Base-by-base conservation (phyloP, 139 green algal species). In the Yamagishiella unicocca region DNA sequence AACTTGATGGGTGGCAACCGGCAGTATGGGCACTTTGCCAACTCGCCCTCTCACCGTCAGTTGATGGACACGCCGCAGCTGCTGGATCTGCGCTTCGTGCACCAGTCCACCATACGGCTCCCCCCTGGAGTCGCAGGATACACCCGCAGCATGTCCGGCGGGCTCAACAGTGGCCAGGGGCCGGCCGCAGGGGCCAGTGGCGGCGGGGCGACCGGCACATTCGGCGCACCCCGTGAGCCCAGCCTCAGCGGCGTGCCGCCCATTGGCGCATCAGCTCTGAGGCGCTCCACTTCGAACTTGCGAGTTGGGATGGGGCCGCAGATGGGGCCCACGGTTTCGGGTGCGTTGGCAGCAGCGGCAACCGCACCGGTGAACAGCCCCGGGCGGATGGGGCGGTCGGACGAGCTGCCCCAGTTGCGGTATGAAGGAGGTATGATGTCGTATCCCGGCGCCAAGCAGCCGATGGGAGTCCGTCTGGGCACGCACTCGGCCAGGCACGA, bases 21-120 rank as follows among this genome's bases (percentile, higher is more conserved):
- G n/a, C 43, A 8, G 21, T 89, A 83, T 42, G 72, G 73, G 27
- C 66, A 83, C 85, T 90, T 67, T 66, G 50, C 31, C 85, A 75
- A 86, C 64, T 77, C 66, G 46, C 85, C 85, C 31, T 66, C 53
- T 17, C 77, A 90, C 76, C 50, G 54, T 29, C 85, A 90, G 77
- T 77, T 90, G 0, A 80, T 86, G 29, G 85, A 85, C 19, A 67
- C 72, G 50, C 85, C 85, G 24, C 85, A 90, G 76, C n/a, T 80
- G 50, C 81, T 90, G 58, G 85, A 90, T 66, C 66, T 90, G 35
- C 67, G 67, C 2, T 90, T 90, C 76, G 37, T 81, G 67, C 71
- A 84, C 43, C 67, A 70, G 50, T 80, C 75, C 64, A 90, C 77
- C 31, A 89, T 89, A 40, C 64, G 73, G 42, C 73, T 89, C 72